phyloP scores from a whole-genome alignment of 129 eudicot species.

The Smallanthus sonchifolius region DNA sequence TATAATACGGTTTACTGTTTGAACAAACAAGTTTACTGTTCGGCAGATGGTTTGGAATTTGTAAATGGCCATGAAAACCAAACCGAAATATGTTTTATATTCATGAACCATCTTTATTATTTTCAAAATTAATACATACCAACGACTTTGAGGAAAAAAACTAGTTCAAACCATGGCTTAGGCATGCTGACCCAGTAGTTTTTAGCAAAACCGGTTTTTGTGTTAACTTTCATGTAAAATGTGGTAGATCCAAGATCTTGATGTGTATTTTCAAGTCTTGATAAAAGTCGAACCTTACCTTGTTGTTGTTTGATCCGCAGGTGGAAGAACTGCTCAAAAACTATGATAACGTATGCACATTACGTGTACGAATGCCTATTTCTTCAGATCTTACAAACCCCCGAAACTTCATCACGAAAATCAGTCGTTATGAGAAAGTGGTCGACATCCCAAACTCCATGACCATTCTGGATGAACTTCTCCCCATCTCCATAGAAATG shows the following conservation, averaged over 20 bases:
- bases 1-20: too few relatives aligned
- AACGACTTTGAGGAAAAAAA: too few relatives aligned
- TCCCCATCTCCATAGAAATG: conserved; percentile 16
- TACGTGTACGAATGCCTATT: conserved; percentile 19
- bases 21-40: too few relatives aligned
- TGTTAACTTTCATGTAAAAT: not conserved
- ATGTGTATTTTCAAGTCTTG: not conserved
- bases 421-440: conserved; percentile 13
- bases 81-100: too few relatives aligned
- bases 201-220: too few relatives aligned
- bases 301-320: not conserved
- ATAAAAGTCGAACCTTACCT: not conserved
- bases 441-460: conserved; percentile 21
- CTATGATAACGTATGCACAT: conserved; percentile 20
- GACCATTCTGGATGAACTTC: conserved; percentile 23
- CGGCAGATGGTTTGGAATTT: too few relatives aligned
- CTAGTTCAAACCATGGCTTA: too few relatives aligned
- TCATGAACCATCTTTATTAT: too few relatives aligned
- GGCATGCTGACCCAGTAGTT: too few relatives aligned
- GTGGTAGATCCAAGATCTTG: conserved; percentile 2
- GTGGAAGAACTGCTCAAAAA: conserved; percentile 15
- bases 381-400: conserved; percentile 17
- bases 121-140: too few relatives aligned
- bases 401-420: conserved; percentile 17
- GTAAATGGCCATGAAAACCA: too few relatives aligned